A percentile compares a stretch with the other conserved stretches of the same genome.
Conservation (phyloP, 2,329 filamentous ascomycete species). For the Penicillium oxalicum region DNA sequence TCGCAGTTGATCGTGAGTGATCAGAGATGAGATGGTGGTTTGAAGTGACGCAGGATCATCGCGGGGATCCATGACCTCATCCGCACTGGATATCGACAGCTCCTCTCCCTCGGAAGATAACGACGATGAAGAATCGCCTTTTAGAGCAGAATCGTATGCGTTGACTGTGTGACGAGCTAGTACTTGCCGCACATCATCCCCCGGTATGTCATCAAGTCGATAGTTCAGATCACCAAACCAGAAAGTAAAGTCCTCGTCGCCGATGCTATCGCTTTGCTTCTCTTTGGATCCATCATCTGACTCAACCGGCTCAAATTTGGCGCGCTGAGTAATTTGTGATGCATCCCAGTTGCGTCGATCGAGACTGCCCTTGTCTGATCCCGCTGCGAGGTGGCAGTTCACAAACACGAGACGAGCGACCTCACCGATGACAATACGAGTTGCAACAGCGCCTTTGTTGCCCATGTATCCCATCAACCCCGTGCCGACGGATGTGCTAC, state of each 20-base stretch:
- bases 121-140: slow-evolving; percentile 14
- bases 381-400: slow-evolving; percentile 86
- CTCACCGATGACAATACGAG: slow-evolving; percentile 78
- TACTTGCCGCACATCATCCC: slow-evolving; percentile 80
- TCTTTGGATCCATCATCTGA: slow-evolving; percentile 58
- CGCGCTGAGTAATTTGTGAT: slow-evolving; percentile 66
- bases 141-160: slow-evolving; percentile 59
- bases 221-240: slow-evolving; percentile 98
- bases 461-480: slow-evolving; percentile 89
- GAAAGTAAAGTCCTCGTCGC: slow-evolving; percentile 88
- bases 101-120: slow-evolving; percentile 7
- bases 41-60: slow-evolving; percentile 81
- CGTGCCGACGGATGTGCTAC: slow-evolving; percentile 77
- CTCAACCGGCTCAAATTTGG: slow-evolving; percentile 71
- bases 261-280: slow-evolving; percentile 56
- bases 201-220: slow-evolving; percentile 77
- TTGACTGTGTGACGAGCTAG: slow-evolving; percentile 76
- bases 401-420: slow-evolving; percentile 84
- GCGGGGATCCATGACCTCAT: slow-evolving; percentile 64
- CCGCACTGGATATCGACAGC: slow-evolving; percentile 25
- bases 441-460: slow-evolving; percentile 86
- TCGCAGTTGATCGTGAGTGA: slow-evolving; percentile 83
- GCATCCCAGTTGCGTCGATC: slow-evolving; percentile 89
- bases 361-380: slow-evolving; percentile 67
- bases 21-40: slow-evolving; percentile 76